A percentile compares a stretch with the other conserved stretches of the same genome.
Evolutionary conservation across 306 rosid genomes (phyloP).

Genomic region (Fragaria vesca): DNA sequence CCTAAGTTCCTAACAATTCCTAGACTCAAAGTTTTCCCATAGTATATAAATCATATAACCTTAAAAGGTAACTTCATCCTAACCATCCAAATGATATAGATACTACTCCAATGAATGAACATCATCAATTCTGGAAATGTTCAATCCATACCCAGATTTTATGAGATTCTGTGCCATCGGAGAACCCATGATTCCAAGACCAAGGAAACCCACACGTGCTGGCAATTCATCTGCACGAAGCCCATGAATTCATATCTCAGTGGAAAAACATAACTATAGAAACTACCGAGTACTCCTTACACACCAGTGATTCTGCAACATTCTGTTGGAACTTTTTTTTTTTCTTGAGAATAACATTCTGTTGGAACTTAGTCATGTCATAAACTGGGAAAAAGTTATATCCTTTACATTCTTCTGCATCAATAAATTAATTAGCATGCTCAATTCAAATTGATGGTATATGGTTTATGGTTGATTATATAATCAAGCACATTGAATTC

Average conservation of each 20-base stretch:
- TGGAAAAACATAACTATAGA: background rate
- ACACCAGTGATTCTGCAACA: constrained; percentile 1
- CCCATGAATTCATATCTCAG: background rate
- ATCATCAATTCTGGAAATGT: background rate
- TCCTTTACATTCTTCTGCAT: background rate
- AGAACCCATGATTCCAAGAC: constrained; percentile 94
- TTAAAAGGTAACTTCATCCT: background rate
- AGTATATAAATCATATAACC: background rate
- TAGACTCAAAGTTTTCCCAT: background rate
- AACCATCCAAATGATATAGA: background rate
- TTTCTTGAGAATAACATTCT: background rate
- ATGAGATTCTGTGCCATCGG: constrained; percentile 91
- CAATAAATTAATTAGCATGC: background rate
- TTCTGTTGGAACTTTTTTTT: background rate
- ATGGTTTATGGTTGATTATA: background rate
- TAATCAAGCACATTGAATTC: background rate
- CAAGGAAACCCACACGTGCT: constrained; percentile 68
- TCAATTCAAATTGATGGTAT: background rate
- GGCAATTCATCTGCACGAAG: constrained; percentile 42
- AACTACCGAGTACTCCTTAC: background rate
- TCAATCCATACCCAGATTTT: constrained; percentile 63
- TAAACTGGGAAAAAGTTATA: background rate
- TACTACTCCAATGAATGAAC: background rate
- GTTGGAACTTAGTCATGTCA: background rate
- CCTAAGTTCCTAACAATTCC: background rate